A percentile compares a stretch with the other conserved stretches of the same genome.
Evolutionary conservation across 75 land plant genomes (phyloP).

Genomic region (Pinus tabuliformis): DNA sequence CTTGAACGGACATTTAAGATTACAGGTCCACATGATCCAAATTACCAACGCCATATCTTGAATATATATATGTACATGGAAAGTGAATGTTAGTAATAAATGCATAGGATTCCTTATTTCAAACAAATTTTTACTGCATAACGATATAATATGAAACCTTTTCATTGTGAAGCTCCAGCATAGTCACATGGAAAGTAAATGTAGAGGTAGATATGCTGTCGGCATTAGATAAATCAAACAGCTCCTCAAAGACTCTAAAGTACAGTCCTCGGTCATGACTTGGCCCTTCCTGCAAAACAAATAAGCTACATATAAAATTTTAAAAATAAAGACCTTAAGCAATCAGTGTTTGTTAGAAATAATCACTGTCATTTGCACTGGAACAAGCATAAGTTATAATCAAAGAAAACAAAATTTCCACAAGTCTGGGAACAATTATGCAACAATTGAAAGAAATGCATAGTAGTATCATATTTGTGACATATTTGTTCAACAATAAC

Average conservation of each 20-base stretch:
- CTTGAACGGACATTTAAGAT: not conserved
- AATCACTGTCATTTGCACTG: not conserved
- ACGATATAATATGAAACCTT: constrained; percentile 12
- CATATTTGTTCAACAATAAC: too few species aligned
- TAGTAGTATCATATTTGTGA: too few species aligned
- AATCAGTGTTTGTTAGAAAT: too few species aligned
- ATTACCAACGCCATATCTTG: not conserved
- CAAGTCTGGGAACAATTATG: too few species aligned
- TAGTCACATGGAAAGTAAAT: constrained; percentile 27
- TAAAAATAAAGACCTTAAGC: not conserved
- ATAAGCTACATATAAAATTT: not conserved
- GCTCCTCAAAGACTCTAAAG: constrained; percentile 41
- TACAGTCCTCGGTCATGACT: constrained; percentile 40
- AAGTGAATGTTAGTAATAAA: not conserved
- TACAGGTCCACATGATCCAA: not conserved
- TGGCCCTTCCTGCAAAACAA: constrained; percentile 37
- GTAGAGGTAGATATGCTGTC: constrained; percentile 30
- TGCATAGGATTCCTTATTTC: not conserved
- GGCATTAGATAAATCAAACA: constrained; percentile 35
- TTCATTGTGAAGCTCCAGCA: constrained; percentile 47
- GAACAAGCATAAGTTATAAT: too few species aligned
- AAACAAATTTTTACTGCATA: not conserved
- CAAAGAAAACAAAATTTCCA: too few species aligned
- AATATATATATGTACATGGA: not conserved
- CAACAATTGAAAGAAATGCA: too few species aligned